Percentiles rank a stretch among this genome's conserved stretches.
phyloP scores from a whole-genome alignment of 2,329 filamentous ascomycete genomes.

The Aspergillus melleus region DNA sequence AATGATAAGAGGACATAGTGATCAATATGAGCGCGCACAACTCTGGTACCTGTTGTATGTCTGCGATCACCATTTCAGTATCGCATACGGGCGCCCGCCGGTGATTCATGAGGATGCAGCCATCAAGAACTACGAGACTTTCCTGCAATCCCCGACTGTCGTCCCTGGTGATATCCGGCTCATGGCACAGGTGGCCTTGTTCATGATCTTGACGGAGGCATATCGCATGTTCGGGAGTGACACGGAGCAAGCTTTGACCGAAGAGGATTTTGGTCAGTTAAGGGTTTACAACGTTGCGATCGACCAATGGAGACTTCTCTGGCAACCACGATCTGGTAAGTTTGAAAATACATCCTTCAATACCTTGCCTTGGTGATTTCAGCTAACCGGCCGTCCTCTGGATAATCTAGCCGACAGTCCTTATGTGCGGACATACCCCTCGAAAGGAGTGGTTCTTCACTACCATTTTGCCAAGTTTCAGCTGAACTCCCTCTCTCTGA shows the following conservation, averaged over 20 bases:
- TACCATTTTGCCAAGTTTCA: conserved; percentile 57
- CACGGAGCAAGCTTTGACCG: conserved; percentile 52
- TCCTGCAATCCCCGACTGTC: conserved; percentile 53
- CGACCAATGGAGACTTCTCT: conserved; percentile 55
- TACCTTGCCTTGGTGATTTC: not conserved
- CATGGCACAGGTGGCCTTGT: conserved; percentile 58
- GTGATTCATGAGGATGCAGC: conserved; percentile 60
- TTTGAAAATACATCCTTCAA: not conserved
- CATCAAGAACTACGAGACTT: conserved; percentile 58
- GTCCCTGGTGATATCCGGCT: conserved; percentile 58
- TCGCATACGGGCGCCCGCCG: conserved; percentile 60
- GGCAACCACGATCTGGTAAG: conserved; percentile 48
- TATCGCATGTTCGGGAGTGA: conserved; percentile 60
- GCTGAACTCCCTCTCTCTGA: conserved; percentile 47
- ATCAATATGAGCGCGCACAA: conserved; percentile 57
- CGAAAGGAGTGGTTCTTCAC: conserved; percentile 53
- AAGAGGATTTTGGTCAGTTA: conserved; percentile 53
- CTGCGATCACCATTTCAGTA: conserved; percentile 66
- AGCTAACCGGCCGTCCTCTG: conserved; percentile 1
- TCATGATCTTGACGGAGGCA: conserved; percentile 59
- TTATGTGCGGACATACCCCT: conserved; percentile 51
- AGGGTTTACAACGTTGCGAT: conserved; percentile 49
- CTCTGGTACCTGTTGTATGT: conserved; percentile 66
- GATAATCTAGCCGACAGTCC: conserved; percentile 40
- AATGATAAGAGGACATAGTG: conserved; percentile 48